These are phyloP conservation scores for Suillus hirtellus DNA, from an alignment of 768 basidiomycete species.

Conservation along the genomic window DNA sequence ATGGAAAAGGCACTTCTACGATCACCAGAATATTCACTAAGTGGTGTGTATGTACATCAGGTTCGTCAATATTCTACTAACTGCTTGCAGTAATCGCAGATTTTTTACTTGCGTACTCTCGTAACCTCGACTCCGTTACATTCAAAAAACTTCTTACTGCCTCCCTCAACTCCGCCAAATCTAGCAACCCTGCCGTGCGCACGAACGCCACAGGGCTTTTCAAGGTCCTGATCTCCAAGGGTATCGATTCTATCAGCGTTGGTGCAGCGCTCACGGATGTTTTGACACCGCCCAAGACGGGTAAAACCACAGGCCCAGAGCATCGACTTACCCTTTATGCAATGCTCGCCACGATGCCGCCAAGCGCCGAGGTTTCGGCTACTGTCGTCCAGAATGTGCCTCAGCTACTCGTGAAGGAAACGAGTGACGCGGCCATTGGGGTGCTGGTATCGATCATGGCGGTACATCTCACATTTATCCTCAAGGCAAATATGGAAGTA, in stretches of 20 bases:
- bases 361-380: conserved; percentile 51
- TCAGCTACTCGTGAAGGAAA: conserved; percentile 67
- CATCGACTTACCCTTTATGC: conserved; percentile 81
- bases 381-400: conserved; percentile 41
- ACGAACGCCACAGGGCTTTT: conserved; percentile 58
- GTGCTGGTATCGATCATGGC: conserved; percentile 57
- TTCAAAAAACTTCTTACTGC: conserved; percentile 61
- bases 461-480: conserved; percentile 56
- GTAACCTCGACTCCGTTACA: conserved; percentile 44
- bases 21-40: conserved; percentile 77
- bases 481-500: conserved; percentile 44
- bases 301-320: conserved; percentile 87
- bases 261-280: conserved; percentile 61
- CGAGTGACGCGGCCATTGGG: conserved; percentile 63
- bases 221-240: conserved; percentile 41
- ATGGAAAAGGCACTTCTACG: conserved; percentile 82
- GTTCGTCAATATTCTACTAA: not conserved
- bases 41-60: conserved; percentile 42
- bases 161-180: conserved; percentile 69
- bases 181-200: conserved; percentile 65
- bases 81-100: conserved; percentile 49
- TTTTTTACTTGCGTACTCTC: conserved; percentile 57
- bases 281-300: conserved; percentile 70
- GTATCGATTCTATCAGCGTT: conserved; percentile 38
- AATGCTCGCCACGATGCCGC: conserved; percentile 62